These are phyloP conservation scores for Ogataea allantospora DNA, from an alignment of 805 yeast genomes.

Conservation along the genomic window DNA sequence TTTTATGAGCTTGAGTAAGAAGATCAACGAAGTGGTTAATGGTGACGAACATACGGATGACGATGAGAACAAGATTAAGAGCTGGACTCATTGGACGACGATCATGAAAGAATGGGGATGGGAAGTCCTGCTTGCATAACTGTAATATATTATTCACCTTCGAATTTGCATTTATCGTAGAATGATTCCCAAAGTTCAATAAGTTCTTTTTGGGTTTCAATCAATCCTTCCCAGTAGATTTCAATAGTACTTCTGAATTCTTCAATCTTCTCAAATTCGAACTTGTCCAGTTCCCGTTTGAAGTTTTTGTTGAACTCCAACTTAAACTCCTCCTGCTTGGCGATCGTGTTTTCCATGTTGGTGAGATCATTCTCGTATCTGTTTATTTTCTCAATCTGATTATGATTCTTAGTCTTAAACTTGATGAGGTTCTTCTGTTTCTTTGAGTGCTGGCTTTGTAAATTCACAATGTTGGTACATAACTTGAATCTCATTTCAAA, in stretches of 20 bases:
- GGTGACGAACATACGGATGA: slow-evolving; percentile 40
- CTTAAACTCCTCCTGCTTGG: slow-evolving; percentile 55
- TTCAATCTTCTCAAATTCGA: slow-evolving; percentile 72
- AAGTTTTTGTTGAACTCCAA: slow-evolving; percentile 64
- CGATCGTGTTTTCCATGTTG: slow-evolving; percentile 51
- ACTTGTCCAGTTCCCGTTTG: slow-evolving; percentile 61
- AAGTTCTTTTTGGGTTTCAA: slow-evolving; percentile 90
- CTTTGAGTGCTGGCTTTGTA: slow-evolving; percentile 43
- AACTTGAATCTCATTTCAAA: slow-evolving; percentile 71
- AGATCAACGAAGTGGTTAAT: slow-evolving; percentile 36
- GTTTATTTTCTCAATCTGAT: slow-evolving; percentile 62
- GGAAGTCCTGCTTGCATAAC: slow-evolving; percentile 61
- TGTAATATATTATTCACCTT: slow-evolving; percentile 8
- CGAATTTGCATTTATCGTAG: slow-evolving; percentile 51
- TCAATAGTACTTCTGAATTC: slow-evolving; percentile 91
- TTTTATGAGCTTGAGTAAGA: slow-evolving; percentile 25
- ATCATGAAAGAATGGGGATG: slow-evolving; percentile 77
- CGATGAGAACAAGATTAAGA: slow-evolving; percentile 40
- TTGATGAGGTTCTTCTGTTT: slow-evolving; percentile 46
- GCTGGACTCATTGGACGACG: slow-evolving; percentile 63
- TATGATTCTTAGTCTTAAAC: slow-evolving; percentile 41
- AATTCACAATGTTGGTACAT: slow-evolving; percentile 43
- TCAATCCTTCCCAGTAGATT: slow-evolving; percentile 82
- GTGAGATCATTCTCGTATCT: slow-evolving; percentile 58
- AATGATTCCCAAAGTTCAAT: slow-evolving; percentile 89